Percentiles rank a stretch among this genome's conserved stretches.
phyloP scores from a whole-genome alignment of 208 protist species.

The Wallacemonas sp. region DNA sequence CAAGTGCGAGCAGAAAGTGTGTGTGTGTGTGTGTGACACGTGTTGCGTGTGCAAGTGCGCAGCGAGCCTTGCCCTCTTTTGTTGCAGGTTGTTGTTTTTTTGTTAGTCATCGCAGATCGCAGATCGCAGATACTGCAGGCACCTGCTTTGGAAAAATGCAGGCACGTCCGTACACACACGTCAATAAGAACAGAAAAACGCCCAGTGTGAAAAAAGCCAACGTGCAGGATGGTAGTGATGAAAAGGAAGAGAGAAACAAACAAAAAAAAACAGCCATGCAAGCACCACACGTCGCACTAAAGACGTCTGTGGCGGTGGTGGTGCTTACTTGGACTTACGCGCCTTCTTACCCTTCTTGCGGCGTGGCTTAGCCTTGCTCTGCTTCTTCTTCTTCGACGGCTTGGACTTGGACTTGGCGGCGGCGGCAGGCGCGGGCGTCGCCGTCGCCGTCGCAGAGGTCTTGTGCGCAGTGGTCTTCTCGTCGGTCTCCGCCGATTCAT shows the following conservation, averaged over 20 bases:
- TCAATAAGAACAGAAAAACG: no score
- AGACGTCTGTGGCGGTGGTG: not conserved
- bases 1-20: no score
- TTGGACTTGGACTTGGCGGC: conserved; percentile 25
- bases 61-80: no score
- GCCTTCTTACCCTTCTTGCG: conserved; percentile 1
- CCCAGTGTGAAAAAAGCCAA: no score
- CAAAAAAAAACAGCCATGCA: not conserved
- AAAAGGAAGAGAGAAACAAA: not conserved
- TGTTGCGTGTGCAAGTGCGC: no score
- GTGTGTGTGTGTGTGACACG: no score
- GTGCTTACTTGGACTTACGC: conserved; percentile 11
- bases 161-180: no score
- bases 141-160: no score
- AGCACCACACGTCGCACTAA: no score
- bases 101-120: no score
- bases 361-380: not conserved
- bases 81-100: no score
- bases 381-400: conserved; percentile 19
- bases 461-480: not conserved
- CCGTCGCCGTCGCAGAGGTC: conserved; percentile 1
- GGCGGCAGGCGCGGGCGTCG: not conserved
- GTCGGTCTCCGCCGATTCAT: conserved; percentile 13
- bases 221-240: not conserved
- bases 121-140: no score